A percentile compares a stretch with the other conserved stretches of the same genome.
Conservation (phyloP, 805 yeast genomes). For the Pichia phayaonensis region DNA sequence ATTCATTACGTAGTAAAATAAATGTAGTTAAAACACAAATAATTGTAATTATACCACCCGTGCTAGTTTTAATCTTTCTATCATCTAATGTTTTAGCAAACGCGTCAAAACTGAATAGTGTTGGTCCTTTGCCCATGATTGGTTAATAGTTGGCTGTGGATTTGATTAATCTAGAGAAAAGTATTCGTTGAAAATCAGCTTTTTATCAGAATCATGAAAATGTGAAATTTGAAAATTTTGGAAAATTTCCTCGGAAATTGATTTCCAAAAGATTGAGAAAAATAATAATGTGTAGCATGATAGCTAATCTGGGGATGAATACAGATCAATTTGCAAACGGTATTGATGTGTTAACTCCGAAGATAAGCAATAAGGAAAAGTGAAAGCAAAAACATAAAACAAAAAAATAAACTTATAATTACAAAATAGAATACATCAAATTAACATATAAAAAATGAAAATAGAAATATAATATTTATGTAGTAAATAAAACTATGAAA, state of each 20-base stretch:
- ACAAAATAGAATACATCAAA: neutral
- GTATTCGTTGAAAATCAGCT: too few relatives aligned
- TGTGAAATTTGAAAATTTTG: neutral
- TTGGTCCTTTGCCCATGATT: conserved; percentile 24
- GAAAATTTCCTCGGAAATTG: neutral
- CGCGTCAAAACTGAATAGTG: conserved; percentile 67
- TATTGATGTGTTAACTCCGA: too few relatives aligned
- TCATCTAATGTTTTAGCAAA: conserved; percentile 93
- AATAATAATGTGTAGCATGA: too few relatives aligned
- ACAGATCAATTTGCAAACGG: too few relatives aligned
- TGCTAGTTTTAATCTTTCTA: conserved; percentile 76
- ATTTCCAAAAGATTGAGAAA: too few relatives aligned
- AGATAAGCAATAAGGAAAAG: too few relatives aligned
- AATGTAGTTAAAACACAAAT: conserved; percentile 55
- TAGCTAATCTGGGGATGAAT: too few relatives aligned
- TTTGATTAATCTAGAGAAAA: too few relatives aligned
- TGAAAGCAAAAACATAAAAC: too few relatives aligned
- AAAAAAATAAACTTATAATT: too few relatives aligned
- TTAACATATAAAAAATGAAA: too few relatives aligned
- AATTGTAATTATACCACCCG: conserved; percentile 86
- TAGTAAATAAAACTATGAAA: neutral
- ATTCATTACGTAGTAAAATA: conserved; percentile 63
- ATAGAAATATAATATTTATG: too few relatives aligned
- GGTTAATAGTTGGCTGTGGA: neutral
- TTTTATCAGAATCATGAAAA: neutral